phyloP scores from a whole-genome alignment of 129 eudicot species.

The Flaveria robusta region DNA sequence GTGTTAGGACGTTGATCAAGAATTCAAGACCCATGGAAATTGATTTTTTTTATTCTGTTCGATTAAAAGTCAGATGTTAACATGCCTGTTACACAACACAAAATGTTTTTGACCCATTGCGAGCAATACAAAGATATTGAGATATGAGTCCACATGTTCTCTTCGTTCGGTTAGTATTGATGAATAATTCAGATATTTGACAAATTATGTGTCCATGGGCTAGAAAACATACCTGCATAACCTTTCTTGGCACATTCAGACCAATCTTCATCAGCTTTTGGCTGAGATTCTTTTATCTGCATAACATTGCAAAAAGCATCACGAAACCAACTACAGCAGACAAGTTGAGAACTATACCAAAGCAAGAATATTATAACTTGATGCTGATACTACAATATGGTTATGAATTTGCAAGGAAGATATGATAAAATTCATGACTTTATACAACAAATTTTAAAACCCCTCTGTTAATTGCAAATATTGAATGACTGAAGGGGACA shows the following conservation, averaged over 20 bases:
- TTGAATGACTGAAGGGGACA: neutral
- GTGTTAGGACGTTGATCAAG: too few species aligned
- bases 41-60: too few species aligned
- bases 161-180: neutral
- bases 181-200: neutral
- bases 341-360: neutral
- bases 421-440: neutral
- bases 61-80: too few species aligned
- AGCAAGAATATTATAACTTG: neutral
- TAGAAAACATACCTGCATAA: conserved; percentile 60
- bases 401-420: neutral
- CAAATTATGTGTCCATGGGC: neutral
- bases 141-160: neutral
- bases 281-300: conserved; percentile 55
- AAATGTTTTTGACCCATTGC: too few species aligned
- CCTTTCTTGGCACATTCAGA: conserved; percentile 83
- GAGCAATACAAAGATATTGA: neutral
- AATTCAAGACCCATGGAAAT: too few species aligned
- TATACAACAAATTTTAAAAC: neutral
- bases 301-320: conserved; percentile 1
- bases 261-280: conserved; percentile 62
- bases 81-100: too few species aligned
- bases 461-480: neutral
- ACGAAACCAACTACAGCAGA: neutral
- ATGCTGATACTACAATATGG: neutral